Percentiles rank a stretch among this genome's conserved stretches.
Conservation (phyloP, 1,139 yeast species). For the Geotrichum aggregatum region DNA sequence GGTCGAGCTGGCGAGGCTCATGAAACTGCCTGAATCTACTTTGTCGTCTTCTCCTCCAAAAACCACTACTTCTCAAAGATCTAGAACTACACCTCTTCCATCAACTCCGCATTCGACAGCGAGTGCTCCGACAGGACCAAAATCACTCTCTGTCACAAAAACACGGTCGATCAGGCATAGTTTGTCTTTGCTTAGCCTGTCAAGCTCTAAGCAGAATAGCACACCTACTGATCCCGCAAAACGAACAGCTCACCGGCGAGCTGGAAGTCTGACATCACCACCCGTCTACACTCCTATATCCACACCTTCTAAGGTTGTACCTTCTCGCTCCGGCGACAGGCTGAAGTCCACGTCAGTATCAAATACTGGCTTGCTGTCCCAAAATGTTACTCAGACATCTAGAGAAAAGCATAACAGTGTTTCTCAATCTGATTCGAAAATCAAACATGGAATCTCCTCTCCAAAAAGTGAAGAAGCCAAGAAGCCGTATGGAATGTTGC, state of each 20-base stretch:
- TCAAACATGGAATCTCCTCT: background rate
- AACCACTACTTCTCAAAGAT: slow-evolving; percentile 21
- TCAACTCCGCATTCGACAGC: background rate
- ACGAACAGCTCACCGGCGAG: background rate
- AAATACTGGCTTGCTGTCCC: background rate
- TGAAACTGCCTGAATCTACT: slow-evolving; percentile 5
- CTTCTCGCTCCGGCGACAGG: background rate
- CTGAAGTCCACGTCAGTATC: background rate
- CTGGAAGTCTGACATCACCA: slow-evolving; percentile 1
- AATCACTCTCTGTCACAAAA: slow-evolving; percentile 5
- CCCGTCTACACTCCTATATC: background rate
- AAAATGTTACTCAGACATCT: background rate
- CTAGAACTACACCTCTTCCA: background rate
- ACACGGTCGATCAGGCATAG: slow-evolving; percentile 7
- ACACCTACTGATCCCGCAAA: background rate
- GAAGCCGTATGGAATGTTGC: slow-evolving; percentile 2
- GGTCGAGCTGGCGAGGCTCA: slow-evolving; percentile 15
- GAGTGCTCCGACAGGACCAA: background rate
- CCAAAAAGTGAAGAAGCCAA: slow-evolving; percentile 1
- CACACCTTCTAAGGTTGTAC: background rate
- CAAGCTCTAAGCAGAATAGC: background rate
- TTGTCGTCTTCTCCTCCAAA: slow-evolving; percentile 18
- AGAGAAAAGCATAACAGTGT: too few relatives aligned
- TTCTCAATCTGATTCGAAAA: background rate
- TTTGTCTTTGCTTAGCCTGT: slow-evolving; percentile 5